Percentiles rank a stretch among this genome's conserved stretches.
phyloP scores from a whole-genome alignment of 2,329 filamentous ascomycete genomes.

The Diplodia mutila region DNA sequence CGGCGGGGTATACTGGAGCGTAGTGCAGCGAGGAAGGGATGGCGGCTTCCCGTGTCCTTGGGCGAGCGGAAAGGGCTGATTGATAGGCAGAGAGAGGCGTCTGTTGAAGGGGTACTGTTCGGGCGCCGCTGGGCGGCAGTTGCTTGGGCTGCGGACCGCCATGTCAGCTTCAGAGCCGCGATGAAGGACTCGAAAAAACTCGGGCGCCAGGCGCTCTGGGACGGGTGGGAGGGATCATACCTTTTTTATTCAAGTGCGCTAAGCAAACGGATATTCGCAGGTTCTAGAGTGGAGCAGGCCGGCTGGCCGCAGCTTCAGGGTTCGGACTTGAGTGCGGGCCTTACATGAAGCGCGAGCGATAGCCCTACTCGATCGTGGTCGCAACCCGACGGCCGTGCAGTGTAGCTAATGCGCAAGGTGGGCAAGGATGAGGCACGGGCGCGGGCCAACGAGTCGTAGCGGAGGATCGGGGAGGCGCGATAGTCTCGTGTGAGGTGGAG shows the following conservation, averaged over 20 bases:
- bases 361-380: background rate
- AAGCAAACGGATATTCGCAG: background rate
- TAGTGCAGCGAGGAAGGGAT: slow-evolving; percentile 26
- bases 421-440: background rate
- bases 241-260: slow-evolving; percentile 9
- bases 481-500: background rate
- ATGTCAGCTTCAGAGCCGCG: slow-evolving; percentile 30
- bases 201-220: background rate
- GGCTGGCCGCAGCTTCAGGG: slow-evolving; percentile 1
- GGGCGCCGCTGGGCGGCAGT: slow-evolving; percentile 33
- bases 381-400: slow-evolving; percentile 5
- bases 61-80: slow-evolving; percentile 34
- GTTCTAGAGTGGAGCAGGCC: slow-evolving; percentile 7
- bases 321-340: background rate
- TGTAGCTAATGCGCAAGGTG: background rate
- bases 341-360: slow-evolving; percentile 12
- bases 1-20: slow-evolving; percentile 32
- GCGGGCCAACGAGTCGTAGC: slow-evolving; percentile 1
- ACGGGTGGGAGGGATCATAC: slow-evolving; percentile 1
- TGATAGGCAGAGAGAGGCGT: slow-evolving; percentile 25
- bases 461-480: slow-evolving; percentile 4
- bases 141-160: slow-evolving; percentile 36
- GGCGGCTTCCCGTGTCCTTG: slow-evolving; percentile 21
- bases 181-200: background rate
- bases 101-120: slow-evolving; percentile 21